These are phyloP conservation scores for Arbutus unedo DNA, from an alignment of 148 eudicot species.

Conservation along the genomic window DNA sequence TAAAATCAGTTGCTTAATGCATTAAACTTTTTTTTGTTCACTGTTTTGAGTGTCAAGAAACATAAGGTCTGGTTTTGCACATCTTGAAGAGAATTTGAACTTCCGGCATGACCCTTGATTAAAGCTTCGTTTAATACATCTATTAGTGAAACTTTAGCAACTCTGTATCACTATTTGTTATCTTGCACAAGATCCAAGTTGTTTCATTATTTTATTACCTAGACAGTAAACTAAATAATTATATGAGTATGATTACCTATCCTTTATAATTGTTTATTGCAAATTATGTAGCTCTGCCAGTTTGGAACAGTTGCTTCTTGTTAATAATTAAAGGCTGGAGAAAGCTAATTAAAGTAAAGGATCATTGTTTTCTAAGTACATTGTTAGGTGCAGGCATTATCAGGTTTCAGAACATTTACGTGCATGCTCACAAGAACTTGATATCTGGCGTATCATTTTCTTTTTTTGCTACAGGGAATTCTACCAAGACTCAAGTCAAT, in stretches of 20 bases:
- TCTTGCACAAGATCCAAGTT: neutral
- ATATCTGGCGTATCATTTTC: neutral
- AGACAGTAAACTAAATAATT: neutral
- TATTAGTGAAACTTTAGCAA: neutral
- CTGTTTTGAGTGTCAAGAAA: neutral
- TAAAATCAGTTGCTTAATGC: neutral
- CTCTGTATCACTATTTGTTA: neutral
- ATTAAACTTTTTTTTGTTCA: neutral
- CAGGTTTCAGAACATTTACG: neutral
- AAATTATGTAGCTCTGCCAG: neutral
- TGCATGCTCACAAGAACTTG: neutral
- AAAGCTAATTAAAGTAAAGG: neutral
- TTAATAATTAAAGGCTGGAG: neutral
- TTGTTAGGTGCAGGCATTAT: neutral
- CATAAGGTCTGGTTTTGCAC: neutral
- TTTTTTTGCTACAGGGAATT: conserved; percentile 22
- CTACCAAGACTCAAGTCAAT: conserved; percentile 35
- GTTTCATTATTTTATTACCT: neutral
- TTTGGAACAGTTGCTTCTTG: neutral
- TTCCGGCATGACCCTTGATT: neutral
- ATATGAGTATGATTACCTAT: too few relatives aligned
- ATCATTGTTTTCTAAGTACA: neutral
- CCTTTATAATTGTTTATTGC: neutral
- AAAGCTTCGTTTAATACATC: neutral
- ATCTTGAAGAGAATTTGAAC: neutral